Evolutionary conservation across 768 basidiomycete genomes (phyloP), one percentile per base, ranked within the genome.

Genomic region (Suillus alpinus): DNA sequence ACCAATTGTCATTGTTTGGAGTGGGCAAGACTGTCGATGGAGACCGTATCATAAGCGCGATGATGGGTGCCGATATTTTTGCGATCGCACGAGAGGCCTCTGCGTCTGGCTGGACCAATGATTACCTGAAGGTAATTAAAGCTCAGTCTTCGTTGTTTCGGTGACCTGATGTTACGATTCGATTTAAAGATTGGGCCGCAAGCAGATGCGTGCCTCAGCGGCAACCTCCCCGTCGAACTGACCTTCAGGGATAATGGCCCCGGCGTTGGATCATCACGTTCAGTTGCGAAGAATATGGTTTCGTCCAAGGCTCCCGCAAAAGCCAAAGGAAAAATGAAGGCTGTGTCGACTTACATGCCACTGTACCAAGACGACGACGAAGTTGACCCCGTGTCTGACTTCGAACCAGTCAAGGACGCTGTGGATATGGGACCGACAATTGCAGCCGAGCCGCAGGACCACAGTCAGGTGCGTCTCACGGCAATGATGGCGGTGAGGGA

Each of bases 31-130:
- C 80, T 10, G 64, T 87, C 46, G 71, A 77, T 2, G 66, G 84
- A 10, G 92, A 94, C 50, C 80, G 88, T 9, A 77, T 92, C 61
- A 79, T 94, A 65, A 80, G 81, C 64, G 78, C 79, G 29, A 78
- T 93, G 14, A 63, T 81, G 23, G 75, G 77, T 31, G 73, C 83
- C 59, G 79, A 84, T 6, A 77, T 82, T 18, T 71, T 94, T 43
- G 64, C 66, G 5, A 76, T 77, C 50, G 78, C 81, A 51, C 78
- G 82, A n/a, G 73, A 80, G 36, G 73, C 74, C 20, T 80, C 77
- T 16, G 80, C 81, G 58, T 66, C 71, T n/a, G 82, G 84, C 10
- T 89, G 74, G 69, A 80, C 81, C 44, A 76, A 65, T 8, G 73
- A 80, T 1, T 88, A 89, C 63, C 66, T 88, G 37, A 74, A 80